Percentiles rank a stretch among this genome's conserved stretches.
phyloP scores from a whole-genome alignment of 306 rosid species.

The Sechiopsis laciniata region DNA sequence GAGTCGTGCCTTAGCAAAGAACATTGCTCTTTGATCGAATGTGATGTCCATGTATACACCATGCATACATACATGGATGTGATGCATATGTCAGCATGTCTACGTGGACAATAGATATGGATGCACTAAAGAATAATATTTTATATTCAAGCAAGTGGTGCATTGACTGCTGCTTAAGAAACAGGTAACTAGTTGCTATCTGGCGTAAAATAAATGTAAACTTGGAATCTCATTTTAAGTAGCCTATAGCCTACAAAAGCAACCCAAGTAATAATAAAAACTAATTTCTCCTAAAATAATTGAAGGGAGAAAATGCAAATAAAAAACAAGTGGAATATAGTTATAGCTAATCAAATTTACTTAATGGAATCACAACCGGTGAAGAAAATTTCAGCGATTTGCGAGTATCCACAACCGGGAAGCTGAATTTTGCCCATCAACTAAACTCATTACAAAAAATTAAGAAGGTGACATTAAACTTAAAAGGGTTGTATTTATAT shows the following conservation, averaged over 20 bases:
- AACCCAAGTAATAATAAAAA: no score
- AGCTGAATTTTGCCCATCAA: not conserved
- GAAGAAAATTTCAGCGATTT: not conserved
- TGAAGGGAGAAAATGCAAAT: no score
- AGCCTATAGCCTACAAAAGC: no score
- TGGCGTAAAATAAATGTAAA: not conserved
- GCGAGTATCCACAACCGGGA: not conserved
- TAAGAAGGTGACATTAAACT: no score
- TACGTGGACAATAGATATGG: slow-evolving; percentile 8
- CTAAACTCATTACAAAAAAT: no score
- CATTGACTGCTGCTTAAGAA: not conserved
- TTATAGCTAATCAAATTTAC: no score
- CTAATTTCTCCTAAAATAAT: no score
- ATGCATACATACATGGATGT: not conserved
- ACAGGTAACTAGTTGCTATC: slow-evolving; percentile 11
- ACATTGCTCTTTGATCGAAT: not conserved
- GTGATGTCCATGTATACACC: not conserved
- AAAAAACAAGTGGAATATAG: no score
- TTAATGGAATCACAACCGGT: not conserved
- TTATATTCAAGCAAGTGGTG: slow-evolving; percentile 1
- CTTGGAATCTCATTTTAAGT: not conserved
- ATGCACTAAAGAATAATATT: not conserved
- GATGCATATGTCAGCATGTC: not conserved
- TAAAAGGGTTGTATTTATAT: no score
- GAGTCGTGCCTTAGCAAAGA: no score